Percentiles rank a stretch among this genome's conserved stretches.
phyloP scores from a whole-genome alignment of 225 moss, liverwort and hornwort species.

The Polytrichum formosum region DNA sequence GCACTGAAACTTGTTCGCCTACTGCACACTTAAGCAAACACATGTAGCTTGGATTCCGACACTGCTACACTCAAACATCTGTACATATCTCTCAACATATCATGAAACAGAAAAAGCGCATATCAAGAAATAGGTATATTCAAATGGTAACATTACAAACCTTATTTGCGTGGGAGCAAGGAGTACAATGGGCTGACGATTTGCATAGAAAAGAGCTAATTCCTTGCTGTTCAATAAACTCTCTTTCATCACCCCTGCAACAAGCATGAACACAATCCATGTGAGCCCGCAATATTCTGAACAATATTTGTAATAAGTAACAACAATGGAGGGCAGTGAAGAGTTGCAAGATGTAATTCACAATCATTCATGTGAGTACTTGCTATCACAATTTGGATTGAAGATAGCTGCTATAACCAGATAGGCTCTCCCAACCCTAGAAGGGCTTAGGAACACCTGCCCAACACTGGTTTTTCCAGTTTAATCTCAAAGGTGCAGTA shows the following conservation, averaged over 20 bases:
- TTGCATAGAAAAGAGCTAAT: slow-evolving; percentile 53
- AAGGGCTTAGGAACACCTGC: too few relatives aligned
- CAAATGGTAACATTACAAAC: slow-evolving; percentile 18
- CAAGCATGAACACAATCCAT: neutral
- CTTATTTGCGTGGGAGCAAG: slow-evolving; percentile 47
- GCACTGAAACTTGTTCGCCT: slow-evolving; percentile 46
- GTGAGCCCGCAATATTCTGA: neutral
- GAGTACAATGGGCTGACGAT: slow-evolving; percentile 42
- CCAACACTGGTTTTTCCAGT: too few relatives aligned
- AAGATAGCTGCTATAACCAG: neutral
- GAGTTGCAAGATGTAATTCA: neutral
- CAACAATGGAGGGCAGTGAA: too few relatives aligned
- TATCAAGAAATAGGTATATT: neutral
- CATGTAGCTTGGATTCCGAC: neutral
- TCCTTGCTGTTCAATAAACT: slow-evolving; percentile 40
- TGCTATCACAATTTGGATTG: neutral
- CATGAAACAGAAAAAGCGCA: neutral
- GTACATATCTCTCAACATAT: neutral
- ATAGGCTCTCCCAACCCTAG: too few relatives aligned
- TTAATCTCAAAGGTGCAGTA: neutral
- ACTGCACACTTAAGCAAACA: slow-evolving; percentile 21
- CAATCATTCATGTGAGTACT: too few relatives aligned
- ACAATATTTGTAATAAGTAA: neutral
- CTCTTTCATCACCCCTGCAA: slow-evolving; percentile 43
- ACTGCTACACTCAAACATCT: neutral